Evolutionary conservation across 176 grass and related monocot genomes (phyloP).

Genomic region (Avena insularis): DNA sequence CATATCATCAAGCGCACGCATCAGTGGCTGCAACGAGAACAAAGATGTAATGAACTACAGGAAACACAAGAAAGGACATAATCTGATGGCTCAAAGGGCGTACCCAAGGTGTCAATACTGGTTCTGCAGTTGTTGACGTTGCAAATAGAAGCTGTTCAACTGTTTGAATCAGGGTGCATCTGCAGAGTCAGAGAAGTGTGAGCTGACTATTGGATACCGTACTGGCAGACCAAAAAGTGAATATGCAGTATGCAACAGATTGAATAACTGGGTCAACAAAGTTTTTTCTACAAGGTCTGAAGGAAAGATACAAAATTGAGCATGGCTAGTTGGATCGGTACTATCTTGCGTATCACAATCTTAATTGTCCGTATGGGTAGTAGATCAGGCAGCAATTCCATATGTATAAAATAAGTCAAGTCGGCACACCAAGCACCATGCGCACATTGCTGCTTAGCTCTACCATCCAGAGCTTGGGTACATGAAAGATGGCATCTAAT

Average conservation of each 20-base stretch:
- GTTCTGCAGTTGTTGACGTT: slow-evolving; percentile 89
- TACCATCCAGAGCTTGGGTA: neutral
- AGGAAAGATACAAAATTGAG: neutral
- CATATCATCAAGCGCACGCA: slow-evolving; percentile 96
- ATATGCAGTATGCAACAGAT: slow-evolving; percentile 29
- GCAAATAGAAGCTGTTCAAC: slow-evolving; percentile 93
- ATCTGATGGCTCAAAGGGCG: slow-evolving; percentile 32
- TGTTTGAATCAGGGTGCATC: slow-evolving; percentile 95
- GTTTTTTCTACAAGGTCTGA: neutral
- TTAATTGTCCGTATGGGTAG: neutral
- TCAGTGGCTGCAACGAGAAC: slow-evolving; percentile 64
- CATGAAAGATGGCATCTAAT: neutral
- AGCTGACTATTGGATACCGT: slow-evolving; percentile 7
- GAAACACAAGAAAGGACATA: slow-evolving; percentile 23
- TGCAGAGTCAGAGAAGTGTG: slow-evolving; percentile 46
- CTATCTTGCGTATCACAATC: neutral
- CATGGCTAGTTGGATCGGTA: neutral
- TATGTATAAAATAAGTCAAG: slow-evolving; percentile 18
- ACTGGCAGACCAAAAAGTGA: slow-evolving; percentile 26
- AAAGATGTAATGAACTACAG: slow-evolving; percentile 38
- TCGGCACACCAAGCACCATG: slow-evolving; percentile 1
- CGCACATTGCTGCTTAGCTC: neutral
- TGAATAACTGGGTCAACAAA: slow-evolving; percentile 10
- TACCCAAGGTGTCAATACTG: slow-evolving; percentile 95
- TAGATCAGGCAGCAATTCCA: neutral